Base-by-base conservation (phyloP, 2,329 filamentous ascomycete genomes). In the Aspergillus nomiae region DNA sequence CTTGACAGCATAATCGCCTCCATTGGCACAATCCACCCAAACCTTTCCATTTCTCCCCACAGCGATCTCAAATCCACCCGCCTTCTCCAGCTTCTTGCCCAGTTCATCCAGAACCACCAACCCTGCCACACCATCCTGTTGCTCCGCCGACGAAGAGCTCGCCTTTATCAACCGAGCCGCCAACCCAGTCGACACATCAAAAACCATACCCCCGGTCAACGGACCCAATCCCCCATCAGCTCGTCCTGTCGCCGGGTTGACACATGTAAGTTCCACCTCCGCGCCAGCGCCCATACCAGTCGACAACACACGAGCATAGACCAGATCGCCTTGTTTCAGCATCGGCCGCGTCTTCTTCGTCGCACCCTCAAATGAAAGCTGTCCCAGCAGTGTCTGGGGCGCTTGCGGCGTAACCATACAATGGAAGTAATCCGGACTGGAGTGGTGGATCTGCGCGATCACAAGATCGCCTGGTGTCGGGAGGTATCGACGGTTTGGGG, bases 11-110 rank as follows among this genome's bases (percentile, higher is more conserved):
- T 64, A 68, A 34, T 78, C 76, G 65, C 84, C 90, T 32, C 90
- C 91, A 62, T 78, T 77, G 6, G 79, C 78, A 68, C 90, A 93
- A 73, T 94, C 89, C 16, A 98, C 91, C 93, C 95, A 98, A 26
- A 98, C 86, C 76, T 88, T 90, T 46, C 95, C 95, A 77, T 99
- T 99, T 73, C 92, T 87, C 21, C 95, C 95, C 10, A 97, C 91
- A 0, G 94, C 94, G 63, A 96, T 91, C 82, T 99, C 95, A 76
- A 98, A 99, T 24, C 91, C 89, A 24, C 80, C 81, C 2, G 75
- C 69, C 48, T 73, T 73, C 63, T 80, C 78, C 16, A 97, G 79
- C 59, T 92, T 94, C 62, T 89, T 89, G 3, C 90, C 94, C 16
- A 98, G 80, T 73, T 92, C 91, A 66, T 96, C 92, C 61, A 98